phyloP scores from a whole-genome alignment of 2,329 filamentous ascomycete genomes.

The Emmonsiellopsis sp. region DNA sequence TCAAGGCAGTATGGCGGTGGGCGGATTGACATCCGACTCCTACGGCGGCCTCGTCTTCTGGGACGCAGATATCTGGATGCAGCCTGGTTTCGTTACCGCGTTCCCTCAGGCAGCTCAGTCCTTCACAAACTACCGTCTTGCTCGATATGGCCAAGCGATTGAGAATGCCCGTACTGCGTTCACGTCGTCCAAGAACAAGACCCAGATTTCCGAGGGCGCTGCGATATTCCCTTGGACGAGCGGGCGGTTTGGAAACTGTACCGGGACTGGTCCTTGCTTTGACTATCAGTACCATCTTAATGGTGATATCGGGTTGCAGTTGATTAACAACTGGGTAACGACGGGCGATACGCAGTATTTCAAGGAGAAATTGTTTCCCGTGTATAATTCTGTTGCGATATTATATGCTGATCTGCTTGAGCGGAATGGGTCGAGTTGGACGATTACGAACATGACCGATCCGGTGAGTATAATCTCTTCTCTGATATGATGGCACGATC shows the following conservation, averaged over 20 bases:
- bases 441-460: constrained; percentile 59
- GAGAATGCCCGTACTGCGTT: constrained; percentile 50
- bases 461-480: constrained; percentile 40
- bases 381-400: constrained; percentile 56
- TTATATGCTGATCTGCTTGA: constrained; percentile 53
- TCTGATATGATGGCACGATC: not conserved
- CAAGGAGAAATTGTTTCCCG: constrained; percentile 48
- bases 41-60: constrained; percentile 60
- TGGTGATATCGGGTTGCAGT: constrained; percentile 56
- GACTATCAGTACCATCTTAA: constrained; percentile 67
- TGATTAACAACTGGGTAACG: constrained; percentile 52
- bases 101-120: constrained; percentile 55
- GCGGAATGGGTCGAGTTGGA: constrained; percentile 48
- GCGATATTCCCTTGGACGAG: constrained; percentile 62
- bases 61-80: constrained; percentile 61
- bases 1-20: constrained; percentile 57
- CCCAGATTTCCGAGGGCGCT: constrained; percentile 47
- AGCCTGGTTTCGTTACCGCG: constrained; percentile 55
- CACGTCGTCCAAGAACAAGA: constrained; percentile 51
- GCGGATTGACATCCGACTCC: constrained; percentile 57
- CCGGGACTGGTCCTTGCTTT: constrained; percentile 54
- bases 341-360: constrained; percentile 52
- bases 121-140: constrained; percentile 56
- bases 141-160: constrained; percentile 50
- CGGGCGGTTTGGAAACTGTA: constrained; percentile 60